These are phyloP conservation scores for Debaryomyces hansenii DNA, from an alignment of 805 yeast genomes.

Conservation along the genomic window DNA sequence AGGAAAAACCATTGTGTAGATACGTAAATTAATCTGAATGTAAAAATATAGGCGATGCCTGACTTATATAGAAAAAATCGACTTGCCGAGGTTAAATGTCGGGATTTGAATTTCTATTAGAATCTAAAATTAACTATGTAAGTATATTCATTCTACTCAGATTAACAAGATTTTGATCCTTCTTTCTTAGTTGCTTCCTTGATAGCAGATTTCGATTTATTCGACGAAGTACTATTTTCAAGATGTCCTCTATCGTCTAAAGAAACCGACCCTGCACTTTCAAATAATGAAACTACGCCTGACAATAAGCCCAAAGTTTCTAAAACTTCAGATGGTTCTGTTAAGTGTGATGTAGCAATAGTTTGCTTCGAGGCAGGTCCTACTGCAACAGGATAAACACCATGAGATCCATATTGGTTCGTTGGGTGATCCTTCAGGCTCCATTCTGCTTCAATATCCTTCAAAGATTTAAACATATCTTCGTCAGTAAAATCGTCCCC, in stretches of 20 bases:
- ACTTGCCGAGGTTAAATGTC: background rate
- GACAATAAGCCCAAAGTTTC: conserved; percentile 79
- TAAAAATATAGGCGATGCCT: too few species aligned
- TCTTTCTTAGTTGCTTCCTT: conserved; percentile 23
- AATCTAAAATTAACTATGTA: background rate
- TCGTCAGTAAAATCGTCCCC: conserved; percentile 98
- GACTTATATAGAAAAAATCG: background rate
- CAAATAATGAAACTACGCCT: conserved; percentile 77
- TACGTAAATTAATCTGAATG: background rate
- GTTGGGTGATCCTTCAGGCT: conserved; percentile 36
- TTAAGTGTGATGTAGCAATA: conserved; percentile 79
- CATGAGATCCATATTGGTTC: conserved; percentile 53
- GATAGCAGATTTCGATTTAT: conserved; percentile 39
- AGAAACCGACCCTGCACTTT: conserved; percentile 73
- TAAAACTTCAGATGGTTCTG: conserved; percentile 80
- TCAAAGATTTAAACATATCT: conserved; percentile 88
- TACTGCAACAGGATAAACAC: conserved; percentile 83
- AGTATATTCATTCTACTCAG: background rate
- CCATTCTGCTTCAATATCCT: conserved; percentile 59
- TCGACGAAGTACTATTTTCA: conserved; percentile 45
- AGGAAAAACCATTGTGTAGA: conserved; percentile 11
- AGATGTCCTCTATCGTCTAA: conserved; percentile 79
- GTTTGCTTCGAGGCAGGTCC: conserved; percentile 91
- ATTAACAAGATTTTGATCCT: background rate
- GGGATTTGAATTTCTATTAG: background rate